These are phyloP conservation scores for Pichia sp. DNA, from an alignment of 1,139 yeast species.

Conservation along the genomic window DNA sequence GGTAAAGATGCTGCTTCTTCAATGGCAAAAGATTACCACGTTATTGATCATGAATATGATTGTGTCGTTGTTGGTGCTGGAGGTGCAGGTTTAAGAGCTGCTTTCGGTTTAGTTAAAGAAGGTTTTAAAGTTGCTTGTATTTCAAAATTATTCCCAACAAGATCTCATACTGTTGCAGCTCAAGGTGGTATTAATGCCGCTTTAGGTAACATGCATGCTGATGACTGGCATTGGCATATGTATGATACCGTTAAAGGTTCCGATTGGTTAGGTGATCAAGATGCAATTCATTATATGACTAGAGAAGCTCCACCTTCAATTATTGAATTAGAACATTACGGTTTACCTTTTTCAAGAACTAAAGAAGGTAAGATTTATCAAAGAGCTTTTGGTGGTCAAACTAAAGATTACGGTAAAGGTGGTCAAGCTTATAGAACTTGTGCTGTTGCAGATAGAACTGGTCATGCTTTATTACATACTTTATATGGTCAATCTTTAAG, in stretches of 20 bases:
- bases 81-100: constrained; percentile 98
- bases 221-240: constrained; percentile 99
- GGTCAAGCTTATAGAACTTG: constrained; percentile 99
- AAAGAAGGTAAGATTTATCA: constrained; percentile 96
- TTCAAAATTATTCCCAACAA: constrained; percentile 93
- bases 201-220: constrained; percentile 93
- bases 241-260: constrained; percentile 99
- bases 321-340: constrained; percentile 94
- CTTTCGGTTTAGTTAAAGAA: constrained; percentile 94
- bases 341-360: constrained; percentile 97
- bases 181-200: constrained; percentile 99
- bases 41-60: constrained; percentile 95
- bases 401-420: constrained; percentile 93
- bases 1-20: constrained; percentile 49
- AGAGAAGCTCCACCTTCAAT: constrained; percentile 95
- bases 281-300: constrained; percentile 98
- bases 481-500: constrained; percentile 94
- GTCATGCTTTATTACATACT: constrained; percentile 94
- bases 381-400: constrained; percentile 98
- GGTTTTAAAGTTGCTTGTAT: constrained; percentile 98
- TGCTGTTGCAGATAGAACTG: constrained; percentile 99
- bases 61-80: constrained; percentile 98
- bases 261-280: constrained; percentile 99
- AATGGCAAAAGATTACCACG: constrained; percentile 75
- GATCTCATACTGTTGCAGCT: constrained; percentile 98